A percentile compares a stretch with the other conserved stretches of the same genome.
Evolutionary conservation across 768 basidiomycete genomes (phyloP).

Genomic region (Calvatia gigantea): DNA sequence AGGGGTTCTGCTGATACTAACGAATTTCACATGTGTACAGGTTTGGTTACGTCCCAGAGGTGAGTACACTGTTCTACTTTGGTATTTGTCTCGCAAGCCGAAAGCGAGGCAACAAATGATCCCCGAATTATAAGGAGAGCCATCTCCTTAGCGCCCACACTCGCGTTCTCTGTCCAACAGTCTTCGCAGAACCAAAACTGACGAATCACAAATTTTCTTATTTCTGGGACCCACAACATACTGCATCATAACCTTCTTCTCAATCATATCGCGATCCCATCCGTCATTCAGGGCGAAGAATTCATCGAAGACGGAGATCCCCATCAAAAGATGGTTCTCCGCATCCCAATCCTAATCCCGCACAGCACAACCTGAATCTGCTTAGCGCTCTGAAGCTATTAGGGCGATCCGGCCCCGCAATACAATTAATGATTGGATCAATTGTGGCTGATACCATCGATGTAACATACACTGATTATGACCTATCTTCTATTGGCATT

Average conservation of each 20-base stretch:
- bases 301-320: conserved; percentile 85
- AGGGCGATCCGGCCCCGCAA: no score
- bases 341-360: conserved; percentile 31
- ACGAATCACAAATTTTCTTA: not conserved
- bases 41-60: conserved; percentile 67
- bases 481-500: no score
- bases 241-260: not conserved
- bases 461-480: no score
- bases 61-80: conserved; percentile 31
- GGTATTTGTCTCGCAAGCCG: conserved; percentile 14
- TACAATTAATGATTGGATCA: no score
- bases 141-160: not conserved
- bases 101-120: not conserved
- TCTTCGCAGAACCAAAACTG: not conserved
- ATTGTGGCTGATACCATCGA: no score
- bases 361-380: not conserved
- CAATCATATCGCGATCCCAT: not conserved
- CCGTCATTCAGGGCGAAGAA: conserved; percentile 50
- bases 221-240: conserved; percentile 5
- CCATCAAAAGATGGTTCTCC: conserved; percentile 78
- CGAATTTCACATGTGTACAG: conserved; percentile 34
- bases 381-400: no score
- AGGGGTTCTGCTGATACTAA: not conserved
- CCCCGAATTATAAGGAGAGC: not conserved
- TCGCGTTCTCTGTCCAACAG: not conserved